Conservation (phyloP, 768 basidiomycete species). For the Leccinum pellstonianum region DNA sequence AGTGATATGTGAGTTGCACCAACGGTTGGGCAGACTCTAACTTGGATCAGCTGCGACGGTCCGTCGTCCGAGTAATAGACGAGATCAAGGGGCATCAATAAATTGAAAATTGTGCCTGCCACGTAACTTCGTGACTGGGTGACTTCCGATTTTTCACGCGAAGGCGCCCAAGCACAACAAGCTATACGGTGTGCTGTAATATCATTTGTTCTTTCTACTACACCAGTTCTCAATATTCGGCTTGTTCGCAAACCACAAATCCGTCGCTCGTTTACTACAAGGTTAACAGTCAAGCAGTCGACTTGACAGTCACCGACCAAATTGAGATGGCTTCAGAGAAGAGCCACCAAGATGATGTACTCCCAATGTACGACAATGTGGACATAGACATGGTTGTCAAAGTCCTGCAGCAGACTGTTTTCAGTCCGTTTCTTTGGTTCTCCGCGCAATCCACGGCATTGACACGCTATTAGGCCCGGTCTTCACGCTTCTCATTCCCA, state of each 20-base stretch:
- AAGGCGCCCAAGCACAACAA: not conserved
- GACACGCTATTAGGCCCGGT: constrained; percentile 61
- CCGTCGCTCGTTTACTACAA: not conserved
- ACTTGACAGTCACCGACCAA: not conserved
- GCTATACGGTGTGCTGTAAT: too few species aligned
- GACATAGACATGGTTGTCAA: constrained; percentile 79
- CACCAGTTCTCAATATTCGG: not conserved
- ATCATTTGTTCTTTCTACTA: not conserved
- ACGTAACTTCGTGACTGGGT: too few species aligned
- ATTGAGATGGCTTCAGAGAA: constrained; percentile 11
- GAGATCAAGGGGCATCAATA: too few species aligned
- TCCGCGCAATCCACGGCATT: not conserved
- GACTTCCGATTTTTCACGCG: too few species aligned
- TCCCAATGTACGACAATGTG: constrained; percentile 64
- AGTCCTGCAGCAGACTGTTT: constrained; percentile 72
- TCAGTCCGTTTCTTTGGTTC: constrained; percentile 53
- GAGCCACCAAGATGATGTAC: constrained; percentile 27
- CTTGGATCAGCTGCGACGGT: too few species aligned
- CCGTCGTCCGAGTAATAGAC: too few species aligned
- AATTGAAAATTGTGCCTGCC: too few species aligned
- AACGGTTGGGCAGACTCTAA: too few species aligned
- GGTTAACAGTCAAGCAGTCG: not conserved
- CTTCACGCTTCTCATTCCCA: constrained; percentile 76
- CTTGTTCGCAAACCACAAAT: not conserved
- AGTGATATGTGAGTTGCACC: too few species aligned